A percentile compares a stretch with the other conserved stretches of the same genome.
These are phyloP conservation scores for Penicillium robsamsonii DNA, from an alignment of 495 filamentous ascomycete species.

Conservation along the genomic window DNA sequence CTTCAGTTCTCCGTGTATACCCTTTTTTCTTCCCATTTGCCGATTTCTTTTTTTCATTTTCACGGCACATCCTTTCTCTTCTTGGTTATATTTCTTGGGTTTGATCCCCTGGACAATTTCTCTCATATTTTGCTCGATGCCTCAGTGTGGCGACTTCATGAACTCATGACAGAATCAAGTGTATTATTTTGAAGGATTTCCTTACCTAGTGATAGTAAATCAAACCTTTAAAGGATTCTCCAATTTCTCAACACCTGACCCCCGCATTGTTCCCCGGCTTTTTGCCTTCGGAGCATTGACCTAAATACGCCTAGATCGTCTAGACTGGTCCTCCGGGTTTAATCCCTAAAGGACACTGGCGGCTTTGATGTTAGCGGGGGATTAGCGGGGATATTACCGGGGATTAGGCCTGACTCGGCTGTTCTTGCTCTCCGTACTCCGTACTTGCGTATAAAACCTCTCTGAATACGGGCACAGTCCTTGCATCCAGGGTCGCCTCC, in stretches of 20 bases:
- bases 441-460: not conserved
- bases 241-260: not conserved
- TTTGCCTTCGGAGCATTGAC: conserved; percentile 8
- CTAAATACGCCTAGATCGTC: not conserved
- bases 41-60: conserved; percentile 11
- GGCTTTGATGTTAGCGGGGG: too few species aligned
- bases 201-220: too few species aligned
- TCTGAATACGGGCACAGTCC: conserved; percentile 1
- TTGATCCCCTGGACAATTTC: conserved; percentile 1
- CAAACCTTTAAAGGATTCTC: too few species aligned
- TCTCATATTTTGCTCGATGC: not conserved
- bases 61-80: conserved; percentile 17
- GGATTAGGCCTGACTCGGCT: not conserved
- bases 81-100: conserved; percentile 12
- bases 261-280: conserved; percentile 8
- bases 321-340: too few species aligned
- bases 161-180: conserved; percentile 24
- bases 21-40: conserved; percentile 19
- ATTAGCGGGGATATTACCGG: not conserved
- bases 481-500: conserved; percentile 2
- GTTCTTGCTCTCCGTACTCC: not conserved
- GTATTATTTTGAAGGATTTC: not conserved
- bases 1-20: conserved; percentile 33
- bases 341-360: not conserved
- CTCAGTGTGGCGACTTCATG: conserved; percentile 7